These are phyloP conservation scores for Termitomyces sp. DNA, from an alignment of 768 basidiomycete species.

Conservation along the genomic window DNA sequence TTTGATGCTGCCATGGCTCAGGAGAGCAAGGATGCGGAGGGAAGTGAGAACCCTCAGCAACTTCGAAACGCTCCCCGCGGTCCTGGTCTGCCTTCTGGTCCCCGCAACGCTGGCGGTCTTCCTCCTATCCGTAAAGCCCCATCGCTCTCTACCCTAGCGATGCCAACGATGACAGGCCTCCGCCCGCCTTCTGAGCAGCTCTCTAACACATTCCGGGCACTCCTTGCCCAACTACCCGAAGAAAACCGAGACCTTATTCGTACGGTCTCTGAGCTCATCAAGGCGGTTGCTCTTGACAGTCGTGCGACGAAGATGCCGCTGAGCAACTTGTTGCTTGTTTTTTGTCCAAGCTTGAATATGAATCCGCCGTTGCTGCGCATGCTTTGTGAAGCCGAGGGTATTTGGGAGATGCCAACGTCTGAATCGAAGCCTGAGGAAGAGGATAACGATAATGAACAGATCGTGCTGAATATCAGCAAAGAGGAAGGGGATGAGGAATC, in stretches of 20 bases:
- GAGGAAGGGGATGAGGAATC: constrained; percentile 21
- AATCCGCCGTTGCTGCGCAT: constrained; percentile 68
- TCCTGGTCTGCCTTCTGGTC: constrained; percentile 15
- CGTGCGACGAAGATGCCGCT: constrained; percentile 90
- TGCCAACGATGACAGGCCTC: constrained; percentile 61
- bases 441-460: constrained; percentile 19
- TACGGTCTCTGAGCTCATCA: constrained; percentile 79
- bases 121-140: constrained; percentile 66
- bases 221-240: constrained; percentile 66
- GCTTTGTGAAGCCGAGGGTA: constrained; percentile 64
- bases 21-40: constrained; percentile 34
- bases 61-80: constrained; percentile 14
- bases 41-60: constrained; percentile 8
- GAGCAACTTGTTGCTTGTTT: constrained; percentile 81
- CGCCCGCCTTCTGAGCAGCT: constrained; percentile 60
- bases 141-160: constrained; percentile 73
- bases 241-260: constrained; percentile 84
- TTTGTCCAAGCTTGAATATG: constrained; percentile 85
- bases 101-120: constrained; percentile 25
- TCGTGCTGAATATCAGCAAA: constrained; percentile 24
- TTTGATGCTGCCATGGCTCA: constrained; percentile 76
- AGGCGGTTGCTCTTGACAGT: constrained; percentile 62
- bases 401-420: constrained; percentile 46
- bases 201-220: constrained; percentile 51
- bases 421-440: constrained; percentile 28